phyloP scores from a whole-genome alignment of 768 basidiomycete genomes.

The Mycena metata region DNA sequence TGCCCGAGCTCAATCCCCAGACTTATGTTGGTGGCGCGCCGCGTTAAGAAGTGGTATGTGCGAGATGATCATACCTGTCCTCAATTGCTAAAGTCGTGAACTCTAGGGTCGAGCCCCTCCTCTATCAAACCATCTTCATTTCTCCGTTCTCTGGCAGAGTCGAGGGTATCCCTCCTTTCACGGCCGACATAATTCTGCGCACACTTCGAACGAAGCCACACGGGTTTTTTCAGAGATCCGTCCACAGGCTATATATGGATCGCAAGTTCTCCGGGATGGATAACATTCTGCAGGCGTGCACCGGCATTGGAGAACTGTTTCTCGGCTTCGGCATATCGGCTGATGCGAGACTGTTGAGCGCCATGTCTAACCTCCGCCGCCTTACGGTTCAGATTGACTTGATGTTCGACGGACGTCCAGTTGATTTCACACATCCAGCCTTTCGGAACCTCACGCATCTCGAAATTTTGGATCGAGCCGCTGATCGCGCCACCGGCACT shows the following conservation, averaged over 20 bases:
- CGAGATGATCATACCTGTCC: no score
- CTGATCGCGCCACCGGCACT: not conserved
- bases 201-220: not conserved
- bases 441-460: constrained; percentile 17
- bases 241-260: not conserved
- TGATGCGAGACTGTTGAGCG: not conserved
- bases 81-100: no score
- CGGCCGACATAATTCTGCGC: not conserved
- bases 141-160: not conserved
- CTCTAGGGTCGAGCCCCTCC: not conserved
- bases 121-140: not conserved
- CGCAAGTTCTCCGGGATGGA: not conserved
- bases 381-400: constrained; percentile 1
- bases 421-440: not conserved
- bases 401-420: not conserved
- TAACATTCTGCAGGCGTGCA: not conserved
- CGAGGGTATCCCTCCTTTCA: not conserved
- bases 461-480: not conserved
- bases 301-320: not conserved
- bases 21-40: not conserved
- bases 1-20: not conserved
- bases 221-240: not conserved
- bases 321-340: not conserved
- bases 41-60: not conserved
- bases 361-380: constrained; percentile 1